A percentile compares a stretch with the other conserved stretches of the same genome.
phyloP scores from a whole-genome alignment of 2,329 filamentous ascomycete genomes.

The Paraphaeosphaeria minitans region DNA sequence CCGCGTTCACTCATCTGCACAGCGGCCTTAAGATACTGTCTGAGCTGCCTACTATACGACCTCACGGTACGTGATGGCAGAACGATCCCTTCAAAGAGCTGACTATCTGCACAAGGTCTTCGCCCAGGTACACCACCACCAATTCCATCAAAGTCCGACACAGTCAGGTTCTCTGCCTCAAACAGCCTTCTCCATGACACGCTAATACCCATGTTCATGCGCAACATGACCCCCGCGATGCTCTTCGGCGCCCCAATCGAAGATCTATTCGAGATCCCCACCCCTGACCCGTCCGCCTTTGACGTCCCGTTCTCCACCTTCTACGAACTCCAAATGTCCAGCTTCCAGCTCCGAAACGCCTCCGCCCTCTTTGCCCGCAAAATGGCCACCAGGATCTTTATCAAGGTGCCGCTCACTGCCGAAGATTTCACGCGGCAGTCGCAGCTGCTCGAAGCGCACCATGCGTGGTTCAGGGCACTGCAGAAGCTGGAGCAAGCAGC shows the following conservation, averaged over 20 bases:
- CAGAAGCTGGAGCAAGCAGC: slow-evolving; percentile 11
- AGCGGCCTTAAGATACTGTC: slow-evolving; percentile 49
- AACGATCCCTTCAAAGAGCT: neutral
- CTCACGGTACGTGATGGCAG: neutral
- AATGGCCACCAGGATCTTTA: slow-evolving; percentile 7
- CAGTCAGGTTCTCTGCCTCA: neutral
- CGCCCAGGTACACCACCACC: neutral
- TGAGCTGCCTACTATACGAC: slow-evolving; percentile 16
- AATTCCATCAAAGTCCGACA: neutral
- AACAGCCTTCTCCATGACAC: slow-evolving; percentile 17
- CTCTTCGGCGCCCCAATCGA: slow-evolving; percentile 24
- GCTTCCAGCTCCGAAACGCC: slow-evolving; percentile 30
- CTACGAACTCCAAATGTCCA: slow-evolving; percentile 22
- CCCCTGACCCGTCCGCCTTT: slow-evolving; percentile 11
- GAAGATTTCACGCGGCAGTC: slow-evolving; percentile 10
- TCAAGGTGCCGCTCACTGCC: neutral
- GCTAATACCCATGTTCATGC: slow-evolving; percentile 28
- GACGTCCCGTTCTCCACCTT: slow-evolving; percentile 18
- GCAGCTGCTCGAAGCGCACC: slow-evolving; percentile 14
- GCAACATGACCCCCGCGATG: slow-evolving; percentile 23
- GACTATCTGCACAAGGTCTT: neutral
- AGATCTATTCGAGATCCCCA: slow-evolving; percentile 13
- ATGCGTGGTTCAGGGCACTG: slow-evolving; percentile 15
- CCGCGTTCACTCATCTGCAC: slow-evolving; percentile 50
- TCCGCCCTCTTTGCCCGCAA: slow-evolving; percentile 19